Evolutionary conservation across 768 basidiomycete species (phyloP), one percentile per base, ranked within the genome.

Genomic region (Auricularia auricula-judae): DNA sequence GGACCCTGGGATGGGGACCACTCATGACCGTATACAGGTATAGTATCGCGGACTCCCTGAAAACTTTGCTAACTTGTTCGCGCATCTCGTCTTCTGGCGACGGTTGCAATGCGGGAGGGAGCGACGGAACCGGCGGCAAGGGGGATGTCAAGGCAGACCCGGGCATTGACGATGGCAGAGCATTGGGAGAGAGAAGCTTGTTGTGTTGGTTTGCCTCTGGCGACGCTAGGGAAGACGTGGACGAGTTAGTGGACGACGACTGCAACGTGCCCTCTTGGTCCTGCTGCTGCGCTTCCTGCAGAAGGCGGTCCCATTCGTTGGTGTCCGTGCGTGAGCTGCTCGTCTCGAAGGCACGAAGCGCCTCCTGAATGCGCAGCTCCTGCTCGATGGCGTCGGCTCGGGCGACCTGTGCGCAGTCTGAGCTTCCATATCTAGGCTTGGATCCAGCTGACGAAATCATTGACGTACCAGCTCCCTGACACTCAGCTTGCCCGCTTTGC

Each of bases 321-420:
- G 14, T 23, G 14, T 43, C 44, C 16, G 63, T 36, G 12, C 42
- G 63, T 36, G 56, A 29, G 23, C 56, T 59, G 62, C 63, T 23
- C 54, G 54, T 64, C 54, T 60, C 36, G 23, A 33, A 58, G 58
- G 23, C 63, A 47, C 42, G 29, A 34, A 42, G 5, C 10, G 43
- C 63, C 66, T 60, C 34, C 36, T 34, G 63, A 76, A 67, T 80
- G 78, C 80, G 79, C 58, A 91, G 79, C 65, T 81, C 81, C 68
- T 82, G 82, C 76, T 92, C 88, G 68, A 92, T 85, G 53, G 76
- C 77, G 65, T 86, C 84, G 61, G 87, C 89, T n/a, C 86, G 82
- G 18, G 56, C 23, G 23, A 59, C 56, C 56, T 59, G 56, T 23
- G 23, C 34, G 56, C 29, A 36, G 29, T 59, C 12, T 34, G 23